Conservation (phyloP, 345 rosid species). For the Psidium guajava region DNA sequence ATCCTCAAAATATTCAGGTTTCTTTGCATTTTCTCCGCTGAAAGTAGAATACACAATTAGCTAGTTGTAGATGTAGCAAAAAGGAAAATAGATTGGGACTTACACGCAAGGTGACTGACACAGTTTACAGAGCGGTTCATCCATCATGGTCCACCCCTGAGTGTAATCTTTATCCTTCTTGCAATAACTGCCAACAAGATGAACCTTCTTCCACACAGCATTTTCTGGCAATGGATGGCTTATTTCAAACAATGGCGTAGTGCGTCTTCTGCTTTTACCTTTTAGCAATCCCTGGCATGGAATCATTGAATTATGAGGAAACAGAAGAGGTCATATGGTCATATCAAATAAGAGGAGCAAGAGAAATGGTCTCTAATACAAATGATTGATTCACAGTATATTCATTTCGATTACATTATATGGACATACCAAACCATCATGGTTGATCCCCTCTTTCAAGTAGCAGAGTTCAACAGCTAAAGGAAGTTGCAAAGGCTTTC, state of each 20-base stretch:
- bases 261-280: slow-evolving; percentile 80
- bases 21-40: slow-evolving; percentile 67
- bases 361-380: neutral
- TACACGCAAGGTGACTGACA: slow-evolving; percentile 83
- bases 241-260: slow-evolving; percentile 58
- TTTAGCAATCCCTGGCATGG: slow-evolving; percentile 68
- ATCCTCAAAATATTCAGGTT: slow-evolving; percentile 91
- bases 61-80: neutral
- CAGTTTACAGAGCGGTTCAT: slow-evolving; percentile 91
- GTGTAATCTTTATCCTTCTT: slow-evolving; percentile 66
- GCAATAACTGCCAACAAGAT: slow-evolving; percentile 30
- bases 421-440: slow-evolving; percentile 44
- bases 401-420: neutral
- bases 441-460: slow-evolving; percentile 72
- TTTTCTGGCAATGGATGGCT: slow-evolving; percentile 58
- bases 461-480: slow-evolving; percentile 69
- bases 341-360: neutral
- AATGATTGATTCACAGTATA: neutral
- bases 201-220: slow-evolving; percentile 70
- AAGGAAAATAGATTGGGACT: slow-evolving; percentile 11
- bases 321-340: neutral
- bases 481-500: slow-evolving; percentile 89
- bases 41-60: neutral
- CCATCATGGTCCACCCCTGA: slow-evolving; percentile 66
- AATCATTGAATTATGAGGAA: neutral